Evolutionary conservation across 1,284 basidiomycete species (phyloP).

Genomic region (Melanopsichium pennsylvanicum): DNA sequence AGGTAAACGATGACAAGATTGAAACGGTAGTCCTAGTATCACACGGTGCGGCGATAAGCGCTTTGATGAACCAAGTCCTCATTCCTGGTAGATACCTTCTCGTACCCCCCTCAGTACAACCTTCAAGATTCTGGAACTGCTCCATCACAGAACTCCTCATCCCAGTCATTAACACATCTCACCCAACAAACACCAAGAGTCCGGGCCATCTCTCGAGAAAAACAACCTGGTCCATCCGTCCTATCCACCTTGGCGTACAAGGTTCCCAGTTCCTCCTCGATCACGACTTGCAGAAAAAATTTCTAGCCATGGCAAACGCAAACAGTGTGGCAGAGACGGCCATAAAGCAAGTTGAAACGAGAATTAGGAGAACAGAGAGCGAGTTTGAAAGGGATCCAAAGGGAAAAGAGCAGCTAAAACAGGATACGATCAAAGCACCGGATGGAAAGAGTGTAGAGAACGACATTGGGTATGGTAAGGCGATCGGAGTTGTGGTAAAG

Average conservation of each 20-base stretch:
- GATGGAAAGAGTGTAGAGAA: conserved; percentile 23
- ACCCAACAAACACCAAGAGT: neutral
- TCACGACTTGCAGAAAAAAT: conserved; percentile 29
- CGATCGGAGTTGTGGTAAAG: conserved; percentile 17
- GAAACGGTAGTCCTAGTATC: conserved; percentile 57
- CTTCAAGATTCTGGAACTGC: conserved; percentile 61
- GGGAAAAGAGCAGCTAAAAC: conserved; percentile 18
- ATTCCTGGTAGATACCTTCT: conserved; percentile 39
- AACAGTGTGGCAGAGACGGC: neutral
- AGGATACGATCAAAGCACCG: conserved; percentile 27
- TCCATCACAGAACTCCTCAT: conserved; percentile 57
- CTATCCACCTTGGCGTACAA: conserved; percentile 36
- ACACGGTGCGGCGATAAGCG: conserved; percentile 59
- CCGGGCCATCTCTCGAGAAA: conserved; percentile 17
- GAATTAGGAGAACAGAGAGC: conserved; percentile 16
- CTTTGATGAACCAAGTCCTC: conserved; percentile 55
- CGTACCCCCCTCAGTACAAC: conserved; percentile 19
- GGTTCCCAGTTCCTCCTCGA: conserved; percentile 37
- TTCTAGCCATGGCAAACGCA: conserved; percentile 2
- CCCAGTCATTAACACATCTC: conserved; percentile 20
- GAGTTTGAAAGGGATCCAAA: conserved; percentile 35
- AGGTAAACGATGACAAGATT: neutral
- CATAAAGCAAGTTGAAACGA: conserved; percentile 16
- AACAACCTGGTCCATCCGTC: conserved; percentile 31
- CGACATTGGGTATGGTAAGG: conserved; percentile 36